Evolutionary conservation across 495 filamentous ascomycete genomes (phyloP), one percentile per base, ranked within the genome.

Genomic region (Penicillium turbatum): DNA sequence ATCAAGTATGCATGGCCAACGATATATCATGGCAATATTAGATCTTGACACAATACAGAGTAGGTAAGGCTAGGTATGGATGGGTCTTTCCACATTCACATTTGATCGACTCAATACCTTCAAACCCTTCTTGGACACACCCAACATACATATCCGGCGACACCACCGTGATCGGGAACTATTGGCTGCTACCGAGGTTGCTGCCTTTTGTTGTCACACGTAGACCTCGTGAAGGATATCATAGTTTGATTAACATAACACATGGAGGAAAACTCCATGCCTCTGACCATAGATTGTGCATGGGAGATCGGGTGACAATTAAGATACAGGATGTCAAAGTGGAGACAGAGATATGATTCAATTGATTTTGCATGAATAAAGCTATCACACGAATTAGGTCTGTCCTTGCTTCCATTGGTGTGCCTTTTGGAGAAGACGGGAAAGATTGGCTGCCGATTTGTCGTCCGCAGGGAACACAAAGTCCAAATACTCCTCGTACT

Each of bases 401-500:
- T 62, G 61, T 2, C 52, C 68, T 57, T 90, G 79, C 76, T 96
- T 98, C 93, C 92, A 98, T 44, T 83, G 79, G 60, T 90, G 85
- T 50, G 92, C 93, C 80, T 82, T 87, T 56, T 86, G 83, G 60
- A 97, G 72, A 68, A 97, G 70, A 63, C 87, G 90, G 24, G 87
- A 87, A 64, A 97, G 76, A 55, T 88, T 90, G 55, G 86, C 87
- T 52, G 88, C 86, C 59, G 87, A 86, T 72, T 89, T 82, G 71
- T 97, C 92, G 77, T 97, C 93, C 7, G 90, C 92, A 5, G 93
- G 93, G 84, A 98, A 98, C 41, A 97, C 81, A 66, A 92, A 97
- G 69, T 97, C 93, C 77, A 92, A 82, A 69, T 96, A 98, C 73
- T 98, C 93, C 80, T 98, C 93, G 77, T 89, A 97, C 16, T 82